Evolutionary conservation across 1,139 yeast species (phyloP), one percentile per base, ranked within the genome.

Genomic region (Zygotorulaspora mrakii): DNA sequence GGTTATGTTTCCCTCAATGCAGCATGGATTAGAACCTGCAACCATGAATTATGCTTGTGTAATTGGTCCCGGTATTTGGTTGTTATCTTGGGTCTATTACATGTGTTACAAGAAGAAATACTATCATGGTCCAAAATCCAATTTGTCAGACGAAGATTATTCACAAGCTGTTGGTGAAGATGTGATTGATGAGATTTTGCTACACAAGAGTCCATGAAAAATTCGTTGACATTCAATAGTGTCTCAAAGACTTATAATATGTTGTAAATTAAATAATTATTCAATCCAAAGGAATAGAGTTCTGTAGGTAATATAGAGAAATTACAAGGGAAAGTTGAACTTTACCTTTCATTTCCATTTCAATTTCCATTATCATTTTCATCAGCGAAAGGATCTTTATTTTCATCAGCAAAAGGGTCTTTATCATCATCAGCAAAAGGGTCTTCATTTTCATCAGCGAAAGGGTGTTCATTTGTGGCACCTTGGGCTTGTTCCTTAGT

Each of bases 21-120:
- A 33, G 52, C 59, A 55, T 23, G 57, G 53, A 9, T 69, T 74
- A 9, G 59, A 61, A 23, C 62, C 62, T 25, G 54, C 58, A 1
- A 66, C 74, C 5, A 77, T 78, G 83, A 78, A 78, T 54, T 78
- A 78, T 53, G 76, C 82, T 1, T 70, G 73, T 47, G 82, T 76
- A 5, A 74, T 77, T 41, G 73, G 73, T 7, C 69, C 72, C 31
- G 70, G 71, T 38, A 71, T 68, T 49, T 74, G 68, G 74, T 53
- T 73, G 13, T 56, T 75, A 5, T 66, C 80, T 0, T 50, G 68
- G 40, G 39, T 67, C 5, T 76, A 73, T 53, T 76, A 70, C 54
- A 61, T 58, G 39, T 54, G 60, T 2, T 73, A 73, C 52, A 78
- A 76, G 40, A 69, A 66, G 52, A 71, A 70, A 44, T 49, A 61